A percentile compares a stretch with the other conserved stretches of the same genome.
These are phyloP conservation scores for Lecanosticta acicola DNA, from an alignment of 2,329 filamentous ascomycete species.

Conservation along the genomic window DNA sequence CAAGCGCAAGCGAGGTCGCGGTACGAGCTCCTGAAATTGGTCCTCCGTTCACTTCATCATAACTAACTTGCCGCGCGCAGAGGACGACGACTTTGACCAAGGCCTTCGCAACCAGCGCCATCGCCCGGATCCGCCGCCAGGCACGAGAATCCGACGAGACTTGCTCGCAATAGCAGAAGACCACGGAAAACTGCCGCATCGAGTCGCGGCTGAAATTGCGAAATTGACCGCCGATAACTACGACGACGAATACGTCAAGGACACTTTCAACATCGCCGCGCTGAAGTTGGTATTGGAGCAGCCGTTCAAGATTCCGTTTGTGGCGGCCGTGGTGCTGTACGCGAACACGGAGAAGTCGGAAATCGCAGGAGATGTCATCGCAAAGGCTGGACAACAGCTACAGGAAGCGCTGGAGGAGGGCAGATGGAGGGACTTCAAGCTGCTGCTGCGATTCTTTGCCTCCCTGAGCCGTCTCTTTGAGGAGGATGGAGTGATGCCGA, in stretches of 20 bases:
- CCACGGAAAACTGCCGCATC: slow-evolving; percentile 68
- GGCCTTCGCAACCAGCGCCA: slow-evolving; percentile 67
- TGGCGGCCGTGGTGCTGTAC: slow-evolving; percentile 75
- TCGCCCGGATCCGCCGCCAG: slow-evolving; percentile 59
- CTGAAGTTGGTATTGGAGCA: slow-evolving; percentile 82
- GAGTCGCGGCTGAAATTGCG: slow-evolving; percentile 70
- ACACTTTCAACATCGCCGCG: slow-evolving; percentile 65
- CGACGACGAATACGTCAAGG: slow-evolving; percentile 74
- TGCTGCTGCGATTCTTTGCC: slow-evolving; percentile 81
- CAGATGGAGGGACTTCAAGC: slow-evolving; percentile 86
- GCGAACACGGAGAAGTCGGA: slow-evolving; percentile 73
- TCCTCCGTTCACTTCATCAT: not conserved
- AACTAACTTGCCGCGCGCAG: slow-evolving; percentile 35
- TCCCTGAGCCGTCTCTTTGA: slow-evolving; percentile 75
- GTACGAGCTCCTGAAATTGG: slow-evolving; percentile 41
- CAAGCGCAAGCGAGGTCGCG: slow-evolving; percentile 74
- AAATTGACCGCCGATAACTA: slow-evolving; percentile 74
- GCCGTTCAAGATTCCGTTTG: slow-evolving; percentile 94
- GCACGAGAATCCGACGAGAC: slow-evolving; percentile 69
- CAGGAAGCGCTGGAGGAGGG: slow-evolving; percentile 66
- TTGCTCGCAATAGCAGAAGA: slow-evolving; percentile 77
- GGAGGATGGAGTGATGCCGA: slow-evolving; percentile 75
- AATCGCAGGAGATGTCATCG: slow-evolving; percentile 65
- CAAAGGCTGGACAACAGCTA: slow-evolving; percentile 53
- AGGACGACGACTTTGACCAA: slow-evolving; percentile 73